Conservation (phyloP, 2,329 filamentous ascomycete species). For the Colletotrichum acutatum region DNA sequence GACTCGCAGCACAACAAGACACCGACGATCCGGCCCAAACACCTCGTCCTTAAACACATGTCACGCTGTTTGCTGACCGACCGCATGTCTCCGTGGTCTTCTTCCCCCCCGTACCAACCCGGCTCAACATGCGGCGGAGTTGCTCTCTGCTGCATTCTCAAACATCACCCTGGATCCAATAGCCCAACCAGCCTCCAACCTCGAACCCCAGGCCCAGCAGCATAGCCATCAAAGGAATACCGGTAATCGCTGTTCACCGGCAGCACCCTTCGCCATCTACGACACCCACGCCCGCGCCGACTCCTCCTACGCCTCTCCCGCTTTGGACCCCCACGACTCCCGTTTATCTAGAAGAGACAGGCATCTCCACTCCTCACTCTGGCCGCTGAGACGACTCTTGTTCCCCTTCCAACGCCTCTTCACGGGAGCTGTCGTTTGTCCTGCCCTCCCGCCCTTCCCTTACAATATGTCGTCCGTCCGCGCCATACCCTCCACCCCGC, state of each 20-base stretch:
- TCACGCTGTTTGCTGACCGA: constrained; percentile 35
- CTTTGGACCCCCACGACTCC: constrained; percentile 35
- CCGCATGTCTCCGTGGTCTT: constrained; percentile 35
- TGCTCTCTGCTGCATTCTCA: constrained; percentile 64
- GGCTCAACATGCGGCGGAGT: constrained; percentile 67
- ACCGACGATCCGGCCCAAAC: constrained; percentile 36
- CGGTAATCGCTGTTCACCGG: constrained; percentile 33
- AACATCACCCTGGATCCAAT: constrained; percentile 68
- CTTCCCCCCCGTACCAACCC: constrained; percentile 32
- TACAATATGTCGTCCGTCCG: constrained; percentile 64
- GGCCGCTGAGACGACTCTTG: constrained; percentile 57
- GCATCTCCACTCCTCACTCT: constrained; percentile 58
- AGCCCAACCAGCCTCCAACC: constrained; percentile 51
- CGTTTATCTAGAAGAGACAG: constrained; percentile 62
- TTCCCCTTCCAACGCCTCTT: constrained; percentile 61
- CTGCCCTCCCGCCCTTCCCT: constrained; percentile 70
- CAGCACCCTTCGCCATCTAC: constrained; percentile 37
- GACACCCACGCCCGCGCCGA: constrained; percentile 28
- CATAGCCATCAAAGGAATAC: constrained; percentile 33
- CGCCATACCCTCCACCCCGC: constrained; percentile 79
- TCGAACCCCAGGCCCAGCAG: constrained; percentile 44
- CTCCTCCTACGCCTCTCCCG: constrained; percentile 39
- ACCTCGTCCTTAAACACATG: constrained; percentile 30
- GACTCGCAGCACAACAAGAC: constrained; percentile 36
- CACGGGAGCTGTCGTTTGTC: constrained; percentile 65